Evolutionary conservation across 495 filamentous ascomycete genomes (phyloP).

Genomic region (Bacidia gigantensis): DNA sequence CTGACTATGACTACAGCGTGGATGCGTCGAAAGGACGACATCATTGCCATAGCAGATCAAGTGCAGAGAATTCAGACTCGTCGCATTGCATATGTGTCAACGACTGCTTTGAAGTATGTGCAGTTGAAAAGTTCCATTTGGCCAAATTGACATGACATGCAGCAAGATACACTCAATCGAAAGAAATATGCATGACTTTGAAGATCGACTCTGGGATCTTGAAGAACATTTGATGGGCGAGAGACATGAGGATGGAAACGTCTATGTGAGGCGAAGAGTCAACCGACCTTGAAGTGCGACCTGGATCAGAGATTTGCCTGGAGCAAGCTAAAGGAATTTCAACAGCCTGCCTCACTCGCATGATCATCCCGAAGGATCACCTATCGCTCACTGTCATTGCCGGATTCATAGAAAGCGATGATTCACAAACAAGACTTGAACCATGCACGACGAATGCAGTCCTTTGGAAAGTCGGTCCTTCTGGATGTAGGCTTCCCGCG

Average conservation of each 20-base stretch:
- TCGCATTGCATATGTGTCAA: slow-evolving; percentile 16
- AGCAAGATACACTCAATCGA: slow-evolving; percentile 16
- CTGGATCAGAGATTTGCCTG: too few relatives aligned
- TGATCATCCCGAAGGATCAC: too few relatives aligned
- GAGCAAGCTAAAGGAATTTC: too few relatives aligned
- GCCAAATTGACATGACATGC: neutral
- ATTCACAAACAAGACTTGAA: too few relatives aligned
- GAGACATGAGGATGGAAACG: slow-evolving; percentile 15
- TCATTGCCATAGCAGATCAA: slow-evolving; percentile 14
- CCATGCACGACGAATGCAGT: too few relatives aligned
- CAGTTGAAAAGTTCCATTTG: neutral
- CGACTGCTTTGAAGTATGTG: slow-evolving; percentile 12
- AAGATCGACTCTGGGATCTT: slow-evolving; percentile 17
- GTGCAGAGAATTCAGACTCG: slow-evolving; percentile 18
- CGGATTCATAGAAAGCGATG: too few relatives aligned
- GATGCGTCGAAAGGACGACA: slow-evolving; percentile 15
- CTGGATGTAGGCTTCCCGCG: too few relatives aligned
- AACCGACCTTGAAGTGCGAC: slow-evolving; percentile 4
- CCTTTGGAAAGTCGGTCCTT: too few relatives aligned
- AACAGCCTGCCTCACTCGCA: too few relatives aligned
- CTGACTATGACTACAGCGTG: slow-evolving; percentile 2
- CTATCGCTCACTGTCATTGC: too few relatives aligned
- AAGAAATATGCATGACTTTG: slow-evolving; percentile 14
- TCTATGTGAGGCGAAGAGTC: slow-evolving; percentile 15
- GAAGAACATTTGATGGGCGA: slow-evolving; percentile 19